phyloP scores from a whole-genome alignment of 108 stramenopile genomes.

The Cyclotella kingstonii region DNA sequence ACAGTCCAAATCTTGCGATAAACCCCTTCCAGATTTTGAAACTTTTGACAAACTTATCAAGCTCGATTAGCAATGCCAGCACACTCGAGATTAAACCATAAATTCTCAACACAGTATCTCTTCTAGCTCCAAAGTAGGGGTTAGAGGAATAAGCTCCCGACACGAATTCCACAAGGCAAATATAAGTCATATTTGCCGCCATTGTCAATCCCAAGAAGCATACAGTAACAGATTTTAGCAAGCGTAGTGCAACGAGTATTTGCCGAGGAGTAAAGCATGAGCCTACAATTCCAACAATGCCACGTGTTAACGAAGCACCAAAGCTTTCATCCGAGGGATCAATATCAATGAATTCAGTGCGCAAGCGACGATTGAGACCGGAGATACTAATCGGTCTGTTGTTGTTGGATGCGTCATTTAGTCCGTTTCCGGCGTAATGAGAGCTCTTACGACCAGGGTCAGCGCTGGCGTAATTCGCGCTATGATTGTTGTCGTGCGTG shows the following conservation, averaged over 20 bases:
- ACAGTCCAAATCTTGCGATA: conserved; percentile 50
- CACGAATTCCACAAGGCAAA: conserved; percentile 62
- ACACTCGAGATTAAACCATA: conserved; percentile 55
- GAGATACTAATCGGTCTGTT: conserved; percentile 24
- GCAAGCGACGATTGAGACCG: conserved; percentile 34
- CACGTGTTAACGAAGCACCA: conserved; percentile 20
- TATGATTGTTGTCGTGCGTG: background rate
- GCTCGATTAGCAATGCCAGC: conserved; percentile 62
- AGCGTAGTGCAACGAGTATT: conserved; percentile 59
- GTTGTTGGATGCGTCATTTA: too few species aligned
- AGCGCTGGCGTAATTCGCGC: background rate
- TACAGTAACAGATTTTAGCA: conserved; percentile 70
- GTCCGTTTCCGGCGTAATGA: too few species aligned
- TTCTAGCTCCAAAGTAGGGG: conserved; percentile 52
- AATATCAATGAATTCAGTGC: conserved; percentile 41
- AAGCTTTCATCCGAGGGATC: conserved; percentile 36
- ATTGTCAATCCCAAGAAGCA: conserved; percentile 60
- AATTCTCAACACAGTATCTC: conserved; percentile 66
- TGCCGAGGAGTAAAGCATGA: conserved; percentile 59
- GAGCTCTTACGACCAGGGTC: too few species aligned
- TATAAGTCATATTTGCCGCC: conserved; percentile 62
- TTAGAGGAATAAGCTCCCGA: conserved; percentile 26
- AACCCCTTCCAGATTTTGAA: conserved; percentile 74
- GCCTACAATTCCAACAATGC: conserved; percentile 37
- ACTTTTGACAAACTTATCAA: conserved; percentile 54